A percentile compares a stretch with the other conserved stretches of the same genome.
phyloP scores from a whole-genome alignment of 306 rosid genomes.

The Heteromeles arbutifolia region DNA sequence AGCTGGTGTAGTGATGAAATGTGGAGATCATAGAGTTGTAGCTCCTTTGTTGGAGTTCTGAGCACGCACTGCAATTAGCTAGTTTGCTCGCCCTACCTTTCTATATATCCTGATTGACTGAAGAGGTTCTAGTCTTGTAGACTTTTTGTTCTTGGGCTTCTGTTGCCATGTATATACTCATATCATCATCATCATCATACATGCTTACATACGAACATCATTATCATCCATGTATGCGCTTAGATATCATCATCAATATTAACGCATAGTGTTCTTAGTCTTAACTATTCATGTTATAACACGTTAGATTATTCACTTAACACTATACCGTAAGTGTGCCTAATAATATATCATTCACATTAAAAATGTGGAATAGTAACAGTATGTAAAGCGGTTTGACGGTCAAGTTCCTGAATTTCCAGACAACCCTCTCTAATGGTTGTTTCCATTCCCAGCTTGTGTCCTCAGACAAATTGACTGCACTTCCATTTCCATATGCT shows the following conservation, averaged over 20 bases:
- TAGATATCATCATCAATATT: not conserved
- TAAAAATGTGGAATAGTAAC: not conserved
- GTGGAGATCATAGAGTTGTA: not conserved
- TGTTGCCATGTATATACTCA: not conserved
- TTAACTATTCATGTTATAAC: too few species aligned
- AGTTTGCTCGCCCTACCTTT: not conserved
- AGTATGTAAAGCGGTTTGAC: not conserved
- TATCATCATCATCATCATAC: too few species aligned
- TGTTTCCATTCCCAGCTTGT: constrained; percentile 21
- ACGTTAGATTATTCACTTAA: not conserved
- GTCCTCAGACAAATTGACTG: constrained; percentile 42
- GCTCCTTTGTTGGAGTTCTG: not conserved
- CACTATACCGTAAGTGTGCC: not conserved
- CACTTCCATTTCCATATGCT: not conserved
- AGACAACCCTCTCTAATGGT: not conserved
- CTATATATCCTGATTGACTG: not conserved
- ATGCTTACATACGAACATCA: not conserved
- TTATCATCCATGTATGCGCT: not conserved
- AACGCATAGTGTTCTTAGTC: too few species aligned
- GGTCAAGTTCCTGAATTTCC: not conserved
- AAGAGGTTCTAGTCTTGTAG: not conserved
- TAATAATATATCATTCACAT: not conserved
- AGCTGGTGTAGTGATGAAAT: not conserved
- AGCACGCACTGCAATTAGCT: not conserved
- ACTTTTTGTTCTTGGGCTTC: not conserved